phyloP scores from a whole-genome alignment of 139 green algal genomes.

The Chlorokybus atmophyticus region DNA sequence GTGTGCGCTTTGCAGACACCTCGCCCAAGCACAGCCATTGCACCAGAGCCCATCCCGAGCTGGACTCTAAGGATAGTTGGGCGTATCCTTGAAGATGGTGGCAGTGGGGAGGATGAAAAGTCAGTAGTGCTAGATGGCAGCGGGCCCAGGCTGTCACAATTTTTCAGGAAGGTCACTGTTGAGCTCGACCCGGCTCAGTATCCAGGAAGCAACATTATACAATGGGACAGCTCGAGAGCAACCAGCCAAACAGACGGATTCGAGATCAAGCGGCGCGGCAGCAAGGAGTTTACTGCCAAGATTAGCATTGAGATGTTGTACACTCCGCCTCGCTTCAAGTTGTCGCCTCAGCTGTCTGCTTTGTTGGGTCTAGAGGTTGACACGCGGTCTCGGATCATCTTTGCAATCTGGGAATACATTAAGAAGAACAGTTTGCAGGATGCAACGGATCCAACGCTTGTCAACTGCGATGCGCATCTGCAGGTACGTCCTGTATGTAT shows the following conservation, averaged over 20 bases:
- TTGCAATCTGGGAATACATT: constrained; percentile 23
- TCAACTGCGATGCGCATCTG: constrained; percentile 28
- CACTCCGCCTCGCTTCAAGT: constrained; percentile 11
- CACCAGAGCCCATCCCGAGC: neutral
- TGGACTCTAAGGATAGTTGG: constrained; percentile 29
- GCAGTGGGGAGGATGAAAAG: neutral
- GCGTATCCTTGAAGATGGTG: constrained; percentile 2
- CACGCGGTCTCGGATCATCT: constrained; percentile 21
- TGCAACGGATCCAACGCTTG: constrained; percentile 11
- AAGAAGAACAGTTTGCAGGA: neutral
- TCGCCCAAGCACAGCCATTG: no score
- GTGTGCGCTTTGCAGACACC: no score
- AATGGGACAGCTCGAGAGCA: constrained; percentile 22
- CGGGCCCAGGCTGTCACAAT: constrained; percentile 24
- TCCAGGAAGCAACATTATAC: constrained; percentile 10
- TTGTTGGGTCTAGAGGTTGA: constrained; percentile 19
- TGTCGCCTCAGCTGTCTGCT: constrained; percentile 3
- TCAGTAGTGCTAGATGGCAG: neutral
- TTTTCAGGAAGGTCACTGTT: constrained; percentile 34
- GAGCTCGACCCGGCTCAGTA: constrained; percentile 31
- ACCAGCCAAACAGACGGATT: constrained; percentile 22
- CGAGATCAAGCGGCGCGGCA: constrained; percentile 33
- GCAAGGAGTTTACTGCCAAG: constrained; percentile 21
- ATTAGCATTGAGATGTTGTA: constrained; percentile 33
- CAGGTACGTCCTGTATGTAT: no score